Conservation (phyloP, 202 grass and related monocot genomes). For the Setaria viridis region DNA sequence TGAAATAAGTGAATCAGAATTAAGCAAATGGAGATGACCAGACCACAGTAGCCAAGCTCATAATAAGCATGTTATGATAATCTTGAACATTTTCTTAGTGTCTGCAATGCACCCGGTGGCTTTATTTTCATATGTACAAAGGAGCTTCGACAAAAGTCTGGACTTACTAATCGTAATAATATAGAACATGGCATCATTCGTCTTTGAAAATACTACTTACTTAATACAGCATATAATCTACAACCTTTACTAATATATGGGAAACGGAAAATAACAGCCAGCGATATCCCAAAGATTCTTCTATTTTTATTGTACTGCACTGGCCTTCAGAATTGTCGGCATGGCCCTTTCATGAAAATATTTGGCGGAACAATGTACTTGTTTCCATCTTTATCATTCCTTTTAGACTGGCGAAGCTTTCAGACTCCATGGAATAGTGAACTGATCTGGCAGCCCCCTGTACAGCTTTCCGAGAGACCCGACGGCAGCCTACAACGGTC, state of each 20-base stretch:
- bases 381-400: conserved; percentile 4
- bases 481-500: conserved; percentile 50
- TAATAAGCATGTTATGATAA: no score
- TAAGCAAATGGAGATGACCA: no score
- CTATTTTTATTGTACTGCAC: background rate
- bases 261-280: background rate
- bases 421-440: conserved; percentile 25
- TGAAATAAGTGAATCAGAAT: no score
- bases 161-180: no score
- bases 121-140: no score
- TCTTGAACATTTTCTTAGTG: no score
- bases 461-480: conserved; percentile 62
- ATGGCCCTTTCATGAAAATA: background rate
- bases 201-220: no score
- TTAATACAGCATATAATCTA: background rate
- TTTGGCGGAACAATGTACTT: background rate
- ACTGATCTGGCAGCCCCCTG: conserved; percentile 52
- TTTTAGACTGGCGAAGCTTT: conserved; percentile 15
- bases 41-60: no score
- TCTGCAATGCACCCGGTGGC: no score
- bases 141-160: no score
- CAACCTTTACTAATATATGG: background rate
- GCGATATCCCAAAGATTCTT: background rate
- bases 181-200: no score
- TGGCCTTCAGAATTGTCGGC: background rate